Evolutionary conservation across 768 basidiomycete genomes (phyloP).

Genomic region (Leccinellum albellum): DNA sequence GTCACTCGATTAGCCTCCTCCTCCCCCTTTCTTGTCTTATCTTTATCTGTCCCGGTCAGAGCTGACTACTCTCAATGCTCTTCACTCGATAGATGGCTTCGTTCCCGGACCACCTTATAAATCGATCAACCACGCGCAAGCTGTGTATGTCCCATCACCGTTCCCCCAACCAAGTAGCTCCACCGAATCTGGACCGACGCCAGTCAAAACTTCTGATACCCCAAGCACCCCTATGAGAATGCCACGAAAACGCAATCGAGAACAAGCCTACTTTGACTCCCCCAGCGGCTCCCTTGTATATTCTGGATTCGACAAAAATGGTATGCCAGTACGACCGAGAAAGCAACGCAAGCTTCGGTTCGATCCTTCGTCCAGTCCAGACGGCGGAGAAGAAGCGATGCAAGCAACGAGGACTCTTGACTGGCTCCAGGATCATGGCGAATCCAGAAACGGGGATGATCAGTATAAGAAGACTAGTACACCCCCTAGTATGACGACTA

Average conservation of each 20-base stretch:
- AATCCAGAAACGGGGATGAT: not conserved
- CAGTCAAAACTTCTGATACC: slow-evolving; percentile 11
- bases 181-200: not conserved
- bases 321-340: slow-evolving; percentile 28
- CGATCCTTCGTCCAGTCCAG: slow-evolving; percentile 22
- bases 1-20: not conserved
- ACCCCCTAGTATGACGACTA: not conserved
- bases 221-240: slow-evolving; percentile 25
- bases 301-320: slow-evolving; percentile 29
- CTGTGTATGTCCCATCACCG: not conserved
- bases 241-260: slow-evolving; percentile 26
- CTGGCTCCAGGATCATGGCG: slow-evolving; percentile 1
- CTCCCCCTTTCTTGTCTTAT: not conserved
- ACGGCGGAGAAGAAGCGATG: not conserved
- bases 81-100: slow-evolving; percentile 15
- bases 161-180: not conserved
- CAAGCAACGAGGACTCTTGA: not conserved
- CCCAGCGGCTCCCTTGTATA: slow-evolving; percentile 25
- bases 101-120: slow-evolving; percentile 18
- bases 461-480: not conserved
- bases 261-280: slow-evolving; percentile 27
- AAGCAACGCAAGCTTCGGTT: slow-evolving; percentile 28
- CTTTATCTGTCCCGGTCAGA: not conserved
- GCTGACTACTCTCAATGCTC: not conserved
- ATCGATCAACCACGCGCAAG: not conserved